Evolutionary conservation across 2,329 filamentous ascomycete genomes (phyloP), one percentile per base, ranked within the genome.

Genomic region (Colletotrichum sp.): DNA sequence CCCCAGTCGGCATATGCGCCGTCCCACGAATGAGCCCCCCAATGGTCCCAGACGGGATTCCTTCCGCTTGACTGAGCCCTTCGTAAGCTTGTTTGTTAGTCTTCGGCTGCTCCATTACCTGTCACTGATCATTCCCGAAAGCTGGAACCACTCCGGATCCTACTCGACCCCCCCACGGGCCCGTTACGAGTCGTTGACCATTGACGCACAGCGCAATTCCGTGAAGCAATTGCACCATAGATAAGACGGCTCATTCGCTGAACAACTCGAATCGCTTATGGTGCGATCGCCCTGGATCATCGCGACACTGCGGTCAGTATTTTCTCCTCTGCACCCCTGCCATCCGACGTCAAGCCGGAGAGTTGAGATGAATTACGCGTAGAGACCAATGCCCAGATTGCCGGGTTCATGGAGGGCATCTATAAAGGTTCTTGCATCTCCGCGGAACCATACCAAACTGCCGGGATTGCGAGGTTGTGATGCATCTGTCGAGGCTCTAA

Each of bases 161-260:
- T 24, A 75, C 73, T 52, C 43, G 43, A 52, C 64, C 64, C 61
- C 69, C 64, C 70, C 64, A 69, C 69, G 63, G 36, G 26, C 9
- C 43, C 28, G 66, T 9, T 48, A 65, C 70, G 60, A 74, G 32
- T 73, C 64, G 48, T 21, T 60, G 30, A 12, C 34, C 43, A 36
- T 61, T 39, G 52, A 60, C n/a, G 24, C 28, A 59, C 68, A 60
- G 68, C 71, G 75, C 68, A 65, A 78, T 78, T 13, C 32, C 34
- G 16, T 63, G 32, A 43, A 43, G 32, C 63, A 21, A 78, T 78
- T 77, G 70, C 77, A 77, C 69, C 77, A 78, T 78, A 71, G 72
- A 78, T 77, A 76, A 73, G 60, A 28, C n/a, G 59, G 18, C 13
- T 32, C 18, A 71, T 75, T 76, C 30, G 66, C 26, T 30, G n/a